Evolutionary conservation across 1,284 basidiomycete genomes (phyloP), one percentile per base, ranked within the genome.

Genomic region (Ustilago trichophora): DNA sequence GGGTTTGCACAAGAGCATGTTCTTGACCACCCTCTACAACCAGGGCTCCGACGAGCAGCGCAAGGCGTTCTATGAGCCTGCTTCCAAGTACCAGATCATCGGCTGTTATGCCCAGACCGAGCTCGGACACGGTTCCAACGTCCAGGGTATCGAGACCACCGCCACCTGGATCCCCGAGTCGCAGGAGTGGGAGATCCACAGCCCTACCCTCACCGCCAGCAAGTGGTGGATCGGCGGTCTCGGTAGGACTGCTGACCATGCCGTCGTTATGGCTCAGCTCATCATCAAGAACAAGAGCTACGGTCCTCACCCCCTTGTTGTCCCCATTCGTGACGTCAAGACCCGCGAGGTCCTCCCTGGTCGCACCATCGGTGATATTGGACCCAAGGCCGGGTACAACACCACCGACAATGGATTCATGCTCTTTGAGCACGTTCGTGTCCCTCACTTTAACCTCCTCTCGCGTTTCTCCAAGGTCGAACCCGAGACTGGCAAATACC

Each of bases 181-280:
- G 27, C 62, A 76, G 35, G 68, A 73, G 48, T 77, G 72, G 56
- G 72, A 67, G 36, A 55, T 77, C 16, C 63, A 77, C 66, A 58
- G 50, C 31, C 75, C 75, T 13, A 60, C 56, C 18, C 50, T 77
- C 40, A 73, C 70, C 29, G 67, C 73, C 22, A 62, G 59, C 64
- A 77, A 77, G 53, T 77, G 75, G 75, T 82, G 81, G 79, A 81
- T 81, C 44, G 81, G 82, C 37, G 81, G 82, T 40, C 72, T 83
- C 3, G 82, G 82, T 2, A 59, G 82, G 8, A 72, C 80, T 11
- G 82, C 82, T 0, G 77, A 80, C 52, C 81, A 83, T 45, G 80
- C 81, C 12, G 76, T 82, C 43, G 82, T 83, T 32, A 82, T 83
- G 82, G 82, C 82, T 3, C 82, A 82, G 59, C 76, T 83, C 18